Conservation (phyloP, 2,329 filamentous ascomycete species). For the Emmonsia crescens region DNA sequence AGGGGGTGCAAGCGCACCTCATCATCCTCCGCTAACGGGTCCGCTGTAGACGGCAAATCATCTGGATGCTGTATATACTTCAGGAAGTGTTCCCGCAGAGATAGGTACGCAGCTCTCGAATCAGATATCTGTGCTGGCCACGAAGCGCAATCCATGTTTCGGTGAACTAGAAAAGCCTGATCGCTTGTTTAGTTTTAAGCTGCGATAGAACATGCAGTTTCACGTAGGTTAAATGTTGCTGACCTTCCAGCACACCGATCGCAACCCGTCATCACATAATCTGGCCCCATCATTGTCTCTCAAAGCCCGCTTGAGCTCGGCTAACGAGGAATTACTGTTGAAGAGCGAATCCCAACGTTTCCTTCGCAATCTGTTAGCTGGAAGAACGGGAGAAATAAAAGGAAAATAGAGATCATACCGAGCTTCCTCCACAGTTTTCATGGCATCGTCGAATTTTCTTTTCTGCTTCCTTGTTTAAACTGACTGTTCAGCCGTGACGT, state of each 20-base stretch:
- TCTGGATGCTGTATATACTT: conserved; percentile 77
- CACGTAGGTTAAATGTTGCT: conserved; percentile 7
- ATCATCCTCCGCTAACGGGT: conserved; percentile 77
- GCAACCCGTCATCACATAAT: conserved; percentile 60
- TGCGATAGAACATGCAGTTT: neutral
- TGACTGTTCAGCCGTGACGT: neutral
- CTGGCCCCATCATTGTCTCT: conserved; percentile 47
- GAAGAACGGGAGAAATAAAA: neutral
- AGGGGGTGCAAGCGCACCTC: conserved; percentile 39
- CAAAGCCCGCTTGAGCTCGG: conserved; percentile 55
- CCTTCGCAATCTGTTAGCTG: conserved; percentile 34
- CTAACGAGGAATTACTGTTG: conserved; percentile 40
- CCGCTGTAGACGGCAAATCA: conserved; percentile 60
- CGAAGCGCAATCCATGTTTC: conserved; percentile 50
- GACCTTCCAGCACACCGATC: conserved; percentile 90
- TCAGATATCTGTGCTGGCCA: conserved; percentile 60
- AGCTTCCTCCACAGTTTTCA: conserved; percentile 46
- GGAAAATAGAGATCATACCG: conserved; percentile 29
- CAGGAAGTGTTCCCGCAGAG: conserved; percentile 62
- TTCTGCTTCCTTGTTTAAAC: conserved; percentile 1
- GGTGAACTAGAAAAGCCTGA: conserved; percentile 71
- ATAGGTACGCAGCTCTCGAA: conserved; percentile 62
- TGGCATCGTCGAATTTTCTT: conserved; percentile 23
- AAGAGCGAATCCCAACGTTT: conserved; percentile 58
- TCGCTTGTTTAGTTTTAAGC: conserved; percentile 15